Percentiles rank a stretch among this genome's conserved stretches.
Conservation (phyloP, 2,329 filamentous ascomycete species). For the Neocatenulostroma microsporum region DNA sequence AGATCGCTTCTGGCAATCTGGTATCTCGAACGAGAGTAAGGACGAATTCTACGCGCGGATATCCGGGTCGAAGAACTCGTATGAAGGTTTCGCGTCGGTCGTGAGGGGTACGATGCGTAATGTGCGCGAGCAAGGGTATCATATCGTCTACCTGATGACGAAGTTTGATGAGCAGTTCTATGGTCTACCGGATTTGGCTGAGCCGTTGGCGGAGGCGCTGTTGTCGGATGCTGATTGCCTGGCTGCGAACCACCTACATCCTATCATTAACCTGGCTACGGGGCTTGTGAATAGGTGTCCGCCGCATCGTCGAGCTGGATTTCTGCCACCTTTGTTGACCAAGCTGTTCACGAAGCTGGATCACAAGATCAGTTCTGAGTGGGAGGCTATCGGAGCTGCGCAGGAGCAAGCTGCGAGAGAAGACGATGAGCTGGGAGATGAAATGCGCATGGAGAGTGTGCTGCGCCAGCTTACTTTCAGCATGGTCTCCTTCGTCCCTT, state of each 20-base stretch:
- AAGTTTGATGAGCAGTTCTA: slow-evolving; percentile 83
- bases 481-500: slow-evolving; percentile 83
- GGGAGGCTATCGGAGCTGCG: slow-evolving; percentile 60
- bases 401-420: slow-evolving; percentile 56
- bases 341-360: slow-evolving; percentile 82
- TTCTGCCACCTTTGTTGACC: slow-evolving; percentile 75
- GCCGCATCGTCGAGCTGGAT: slow-evolving; percentile 64
- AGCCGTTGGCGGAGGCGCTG: slow-evolving; percentile 72
- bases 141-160: slow-evolving; percentile 89
- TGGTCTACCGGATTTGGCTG: slow-evolving; percentile 74
- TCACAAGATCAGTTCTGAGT: slow-evolving; percentile 76
- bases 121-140: slow-evolving; percentile 87
- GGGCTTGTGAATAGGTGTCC: slow-evolving; percentile 91
- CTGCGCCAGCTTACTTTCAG: slow-evolving; percentile 86
- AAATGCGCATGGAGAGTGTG: slow-evolving; percentile 98
- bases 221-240: slow-evolving; percentile 75
- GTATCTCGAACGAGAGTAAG: slow-evolving; percentile 89
- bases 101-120: slow-evolving; percentile 83
- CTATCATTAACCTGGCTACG: slow-evolving; percentile 80
- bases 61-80: slow-evolving; percentile 74
- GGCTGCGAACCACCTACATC: slow-evolving; percentile 87
- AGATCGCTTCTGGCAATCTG: slow-evolving; percentile 96
- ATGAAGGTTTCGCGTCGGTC: slow-evolving; percentile 90
- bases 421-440: slow-evolving; percentile 70
- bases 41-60: slow-evolving; percentile 95